A percentile compares a stretch with the other conserved stretches of the same genome.
Evolutionary conservation across 2,329 filamentous ascomycete species (phyloP).

Genomic region (Phaeosphaeria sp.): DNA sequence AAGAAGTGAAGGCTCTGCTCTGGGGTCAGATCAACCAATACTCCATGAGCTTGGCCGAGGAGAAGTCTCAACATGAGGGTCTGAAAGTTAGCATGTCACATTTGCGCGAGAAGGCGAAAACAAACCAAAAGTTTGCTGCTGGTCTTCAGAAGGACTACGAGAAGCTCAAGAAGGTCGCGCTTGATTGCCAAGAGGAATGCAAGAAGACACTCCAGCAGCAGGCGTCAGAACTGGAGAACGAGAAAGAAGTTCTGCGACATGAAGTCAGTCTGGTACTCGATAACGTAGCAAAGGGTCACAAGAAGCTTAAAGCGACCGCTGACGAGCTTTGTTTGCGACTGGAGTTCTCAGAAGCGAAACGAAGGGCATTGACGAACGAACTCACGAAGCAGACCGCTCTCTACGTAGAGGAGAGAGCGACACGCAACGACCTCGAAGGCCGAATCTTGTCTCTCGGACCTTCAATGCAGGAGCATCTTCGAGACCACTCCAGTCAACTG

Average conservation of each 20-base stretch:
- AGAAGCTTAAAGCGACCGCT: conserved; percentile 16
- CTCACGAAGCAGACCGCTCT: conserved; percentile 17
- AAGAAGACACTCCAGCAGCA: conserved; percentile 18
- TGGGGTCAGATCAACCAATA: conserved; percentile 13
- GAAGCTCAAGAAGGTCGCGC: conserved; percentile 19
- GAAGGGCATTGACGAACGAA: conserved; percentile 13
- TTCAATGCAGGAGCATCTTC: conserved; percentile 20
- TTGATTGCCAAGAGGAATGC: conserved; percentile 18
- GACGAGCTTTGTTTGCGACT: conserved; percentile 24
- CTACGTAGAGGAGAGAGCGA: conserved; percentile 28
- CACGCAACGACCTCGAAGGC: conserved; percentile 27
- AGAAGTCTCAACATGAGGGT: conserved; percentile 9
- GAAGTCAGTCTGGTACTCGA: conserved; percentile 19
- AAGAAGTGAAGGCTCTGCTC: conserved; percentile 12
- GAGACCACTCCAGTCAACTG: conserved; percentile 12
- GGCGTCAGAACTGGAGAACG: conserved; percentile 25
- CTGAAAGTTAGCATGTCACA: conserved; percentile 6
- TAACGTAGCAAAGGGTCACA: conserved; percentile 16
- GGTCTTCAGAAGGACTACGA: conserved; percentile 40
- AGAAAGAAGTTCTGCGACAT: conserved; percentile 23
- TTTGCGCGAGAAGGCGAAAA: conserved; percentile 23
- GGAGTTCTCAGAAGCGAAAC: conserved; percentile 16
- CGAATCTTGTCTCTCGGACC: conserved; percentile 24
- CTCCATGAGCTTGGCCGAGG: conserved; percentile 11
- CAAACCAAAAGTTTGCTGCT: conserved; percentile 30